Conservation (phyloP, 2,329 filamentous ascomycete genomes). For the Xylariaceae sp. region DNA sequence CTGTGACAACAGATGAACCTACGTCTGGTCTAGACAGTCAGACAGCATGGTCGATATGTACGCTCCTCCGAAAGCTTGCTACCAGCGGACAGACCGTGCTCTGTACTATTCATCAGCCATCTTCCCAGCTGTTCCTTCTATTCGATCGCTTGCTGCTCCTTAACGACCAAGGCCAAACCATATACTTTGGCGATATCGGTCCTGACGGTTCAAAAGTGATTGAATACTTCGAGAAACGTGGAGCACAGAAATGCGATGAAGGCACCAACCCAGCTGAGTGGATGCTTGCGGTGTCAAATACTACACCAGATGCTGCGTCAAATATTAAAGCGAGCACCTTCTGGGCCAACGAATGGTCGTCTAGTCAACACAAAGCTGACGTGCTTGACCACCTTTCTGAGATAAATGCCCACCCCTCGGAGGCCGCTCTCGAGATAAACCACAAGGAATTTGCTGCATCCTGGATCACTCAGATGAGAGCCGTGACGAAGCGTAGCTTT, state of each 20-base stretch:
- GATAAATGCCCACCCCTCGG: not conserved
- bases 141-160: slow-evolving; percentile 77
- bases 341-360: not conserved
- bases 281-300: slow-evolving; percentile 51
- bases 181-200: slow-evolving; percentile 74
- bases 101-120: slow-evolving; percentile 90
- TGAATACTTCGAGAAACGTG: slow-evolving; percentile 66
- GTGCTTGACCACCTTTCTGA: slow-evolving; percentile 38
- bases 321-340: not conserved
- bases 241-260: slow-evolving; percentile 53
- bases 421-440: no score
- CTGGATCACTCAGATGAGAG: not conserved
- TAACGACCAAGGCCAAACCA: slow-evolving; percentile 41
- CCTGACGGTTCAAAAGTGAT: slow-evolving; percentile 58
- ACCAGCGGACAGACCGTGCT: slow-evolving; percentile 82
- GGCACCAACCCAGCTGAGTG: slow-evolving; percentile 74
- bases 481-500: slow-evolving; percentile 9
- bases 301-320: slow-evolving; percentile 35
- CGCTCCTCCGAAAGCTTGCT: slow-evolving; percentile 79
- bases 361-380: not conserved
- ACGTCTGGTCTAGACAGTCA: slow-evolving; percentile 87
- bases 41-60: slow-evolving; percentile 81
- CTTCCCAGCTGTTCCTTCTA: slow-evolving; percentile 82
- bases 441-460: not conserved
- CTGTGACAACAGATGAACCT: slow-evolving; percentile 75